Evolutionary conservation across 192 early-diverging fungal genomes (phyloP).

Genomic region (Backusella australiensis): DNA sequence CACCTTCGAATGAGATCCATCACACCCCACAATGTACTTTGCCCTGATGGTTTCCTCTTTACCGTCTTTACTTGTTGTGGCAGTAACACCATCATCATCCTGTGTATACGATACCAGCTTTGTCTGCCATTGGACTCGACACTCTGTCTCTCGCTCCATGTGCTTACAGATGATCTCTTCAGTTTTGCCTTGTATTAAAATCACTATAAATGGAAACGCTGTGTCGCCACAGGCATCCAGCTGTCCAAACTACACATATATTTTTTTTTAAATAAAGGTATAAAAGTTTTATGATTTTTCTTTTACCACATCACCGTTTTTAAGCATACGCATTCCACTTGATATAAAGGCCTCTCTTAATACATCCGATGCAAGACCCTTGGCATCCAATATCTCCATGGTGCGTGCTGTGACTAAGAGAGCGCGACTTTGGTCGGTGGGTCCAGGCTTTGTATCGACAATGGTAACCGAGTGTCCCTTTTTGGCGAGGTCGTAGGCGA

Average conservation of each 20-base stretch:
- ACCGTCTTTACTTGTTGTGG: not conserved
- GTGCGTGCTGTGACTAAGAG: slow-evolving; percentile 7
- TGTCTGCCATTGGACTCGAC: slow-evolving; percentile 2
- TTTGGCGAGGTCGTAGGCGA: slow-evolving; percentile 16
- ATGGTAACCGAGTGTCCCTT: slow-evolving; percentile 10
- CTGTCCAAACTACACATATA: not conserved
- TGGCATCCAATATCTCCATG: slow-evolving; percentile 12
- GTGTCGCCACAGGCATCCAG: slow-evolving; percentile 13
- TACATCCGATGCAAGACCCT: not conserved
- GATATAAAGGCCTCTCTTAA: not conserved
- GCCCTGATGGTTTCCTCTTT: not conserved
- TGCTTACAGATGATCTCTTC: slow-evolving; percentile 3
- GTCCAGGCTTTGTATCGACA: slow-evolving; percentile 5
- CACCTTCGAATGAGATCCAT: slow-evolving; percentile 33
- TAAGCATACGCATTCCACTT: not conserved
- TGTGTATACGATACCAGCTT: slow-evolving; percentile 18
- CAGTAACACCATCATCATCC: slow-evolving; percentile 7
- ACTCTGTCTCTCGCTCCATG: not conserved
- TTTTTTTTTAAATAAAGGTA: not conserved
- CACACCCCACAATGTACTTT: slow-evolving; percentile 32
- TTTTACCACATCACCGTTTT: not conserved
- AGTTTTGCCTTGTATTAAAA: slow-evolving; percentile 15
- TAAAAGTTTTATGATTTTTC: not conserved
- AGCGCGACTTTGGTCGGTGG: slow-evolving; percentile 18
- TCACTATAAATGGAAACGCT: slow-evolving; percentile 8